A percentile compares a stretch with the other conserved stretches of the same genome.
phyloP scores from a whole-genome alignment of 2,329 filamentous ascomycete genomes.

The Juglanconis juglandina region DNA sequence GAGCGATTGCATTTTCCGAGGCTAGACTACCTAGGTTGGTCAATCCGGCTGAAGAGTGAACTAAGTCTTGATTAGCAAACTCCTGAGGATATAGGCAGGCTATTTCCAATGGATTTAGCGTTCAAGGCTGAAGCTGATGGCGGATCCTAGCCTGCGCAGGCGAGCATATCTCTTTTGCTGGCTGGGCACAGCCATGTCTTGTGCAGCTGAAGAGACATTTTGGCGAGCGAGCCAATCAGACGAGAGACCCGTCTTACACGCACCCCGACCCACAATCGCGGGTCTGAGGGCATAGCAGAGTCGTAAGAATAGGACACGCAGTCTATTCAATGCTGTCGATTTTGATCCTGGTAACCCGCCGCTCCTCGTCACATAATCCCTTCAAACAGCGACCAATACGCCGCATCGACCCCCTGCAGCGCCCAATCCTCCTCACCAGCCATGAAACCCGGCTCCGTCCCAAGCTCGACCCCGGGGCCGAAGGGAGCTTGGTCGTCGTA shows the following conservation, averaged over 20 bases:
- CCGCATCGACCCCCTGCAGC: constrained; percentile 21
- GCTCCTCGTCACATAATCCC: background rate
- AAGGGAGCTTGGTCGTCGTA: constrained; percentile 8
- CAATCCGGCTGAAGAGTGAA: background rate
- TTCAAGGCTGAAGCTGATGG: background rate
- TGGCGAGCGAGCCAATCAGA: constrained; percentile 7
- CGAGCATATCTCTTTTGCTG: background rate
- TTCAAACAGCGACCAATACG: constrained; percentile 22
- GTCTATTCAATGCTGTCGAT: no score
- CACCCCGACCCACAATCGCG: no score
- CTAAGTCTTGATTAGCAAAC: background rate
- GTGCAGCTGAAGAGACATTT: background rate
- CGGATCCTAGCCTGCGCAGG: background rate
- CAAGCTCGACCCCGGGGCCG: background rate
- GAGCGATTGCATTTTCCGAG: background rate
- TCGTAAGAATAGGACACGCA: no score
- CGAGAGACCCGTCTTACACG: background rate
- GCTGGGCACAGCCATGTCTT: background rate
- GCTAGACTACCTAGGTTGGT: no score
- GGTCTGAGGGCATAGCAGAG: no score
- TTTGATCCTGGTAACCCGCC: no score
- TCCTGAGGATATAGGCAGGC: background rate
- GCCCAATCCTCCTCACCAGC: constrained; percentile 22
- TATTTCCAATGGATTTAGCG: no score
- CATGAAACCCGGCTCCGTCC: constrained; percentile 20